Base-by-base conservation (phyloP, 148 eudicot species). In the Spergularia bocconei region DNA sequence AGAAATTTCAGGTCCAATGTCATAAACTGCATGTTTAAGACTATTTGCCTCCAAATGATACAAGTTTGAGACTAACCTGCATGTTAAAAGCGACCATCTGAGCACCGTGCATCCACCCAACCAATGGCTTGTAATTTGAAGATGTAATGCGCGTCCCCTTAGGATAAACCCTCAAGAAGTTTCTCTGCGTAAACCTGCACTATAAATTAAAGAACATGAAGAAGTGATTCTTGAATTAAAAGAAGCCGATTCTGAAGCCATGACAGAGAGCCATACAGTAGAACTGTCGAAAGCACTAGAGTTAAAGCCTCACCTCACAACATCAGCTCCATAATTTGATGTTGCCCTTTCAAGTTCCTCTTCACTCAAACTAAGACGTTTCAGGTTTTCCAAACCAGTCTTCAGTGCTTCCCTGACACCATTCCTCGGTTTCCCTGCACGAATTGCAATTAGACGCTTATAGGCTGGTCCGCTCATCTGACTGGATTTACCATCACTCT, bases 21-120 rank as follows among this genome's bases (percentile, higher is more conserved):
- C 36, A 29, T 29, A 0, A 29, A 29, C n/a, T n/a, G n/a, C n/a
- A n/a, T n/a, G n/a, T n/a, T n/a, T n/a, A n/a, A n/a, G n/a, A n/a
- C 36, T 29, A 29, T 29, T 29, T 29, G 36, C 48, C 48, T 9
- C 10, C 48, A 6, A 44, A 6, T 6, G 48, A 44, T 1, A 44
- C 53, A 38, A n/a, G 21, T 20, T n/a, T 9, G 51, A 47, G 67
- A 61, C 79, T 39, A 65, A 88, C 91, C 88, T 88, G 96, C 96
- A 91, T 91, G 81, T 91, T 91, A 72, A 86, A 88, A 15, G 96
- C 96, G 25, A 88, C 92, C 96, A 91, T 91, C 75, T 91, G 96
- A 75, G 92, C 92, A 48, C 96, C 96, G 69, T 88, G 89, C 80
- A 83, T 85, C 96, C 96, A 91, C 12, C 84, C 96, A 55, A 76